These are phyloP conservation scores for Jamesozyma lodderae DNA, from an alignment of 805 yeast genomes.

Conservation along the genomic window DNA sequence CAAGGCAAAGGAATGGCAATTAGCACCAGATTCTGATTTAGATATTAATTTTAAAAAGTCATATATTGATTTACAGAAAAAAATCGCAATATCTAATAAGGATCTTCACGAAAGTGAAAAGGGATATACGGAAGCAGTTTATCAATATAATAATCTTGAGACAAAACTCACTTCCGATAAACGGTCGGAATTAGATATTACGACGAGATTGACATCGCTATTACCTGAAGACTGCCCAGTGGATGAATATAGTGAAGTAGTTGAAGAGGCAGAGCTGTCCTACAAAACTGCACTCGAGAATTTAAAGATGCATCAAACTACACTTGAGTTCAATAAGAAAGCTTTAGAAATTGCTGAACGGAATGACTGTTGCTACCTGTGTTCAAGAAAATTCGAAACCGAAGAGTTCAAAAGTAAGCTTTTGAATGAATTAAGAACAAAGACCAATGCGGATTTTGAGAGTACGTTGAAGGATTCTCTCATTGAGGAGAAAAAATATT, in stretches of 20 bases:
- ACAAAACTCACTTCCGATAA: constrained; percentile 10
- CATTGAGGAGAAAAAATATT: constrained; percentile 26
- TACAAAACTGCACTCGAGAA: constrained; percentile 54
- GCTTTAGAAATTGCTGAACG: constrained; percentile 57
- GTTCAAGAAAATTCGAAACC: constrained; percentile 56
- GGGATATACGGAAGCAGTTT: constrained; percentile 11
- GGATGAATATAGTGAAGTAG: constrained; percentile 40
- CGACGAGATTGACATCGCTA: constrained; percentile 18
- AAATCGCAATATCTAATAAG: constrained; percentile 10
- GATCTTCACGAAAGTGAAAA: constrained; percentile 10
- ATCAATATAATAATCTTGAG: constrained; percentile 8
- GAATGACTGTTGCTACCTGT: constrained; percentile 57
- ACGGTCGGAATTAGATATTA: constrained; percentile 8
- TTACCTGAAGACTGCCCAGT: constrained; percentile 36
- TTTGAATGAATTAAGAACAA: constrained; percentile 24
- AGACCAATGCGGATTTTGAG: constrained; percentile 28
- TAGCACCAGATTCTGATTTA: constrained; percentile 10
- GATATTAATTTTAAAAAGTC: constrained; percentile 17
- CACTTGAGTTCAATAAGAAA: constrained; percentile 56
- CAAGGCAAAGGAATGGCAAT: constrained; percentile 7
- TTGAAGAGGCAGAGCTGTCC: constrained; percentile 52
- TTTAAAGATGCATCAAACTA: constrained; percentile 58
- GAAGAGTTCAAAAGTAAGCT: constrained; percentile 21
- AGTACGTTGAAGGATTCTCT: constrained; percentile 30
- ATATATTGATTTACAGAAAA: constrained; percentile 16